These are phyloP conservation scores for Pythium guiyangense DNA, from an alignment of 352 stramenopile species.

Conservation along the genomic window DNA sequence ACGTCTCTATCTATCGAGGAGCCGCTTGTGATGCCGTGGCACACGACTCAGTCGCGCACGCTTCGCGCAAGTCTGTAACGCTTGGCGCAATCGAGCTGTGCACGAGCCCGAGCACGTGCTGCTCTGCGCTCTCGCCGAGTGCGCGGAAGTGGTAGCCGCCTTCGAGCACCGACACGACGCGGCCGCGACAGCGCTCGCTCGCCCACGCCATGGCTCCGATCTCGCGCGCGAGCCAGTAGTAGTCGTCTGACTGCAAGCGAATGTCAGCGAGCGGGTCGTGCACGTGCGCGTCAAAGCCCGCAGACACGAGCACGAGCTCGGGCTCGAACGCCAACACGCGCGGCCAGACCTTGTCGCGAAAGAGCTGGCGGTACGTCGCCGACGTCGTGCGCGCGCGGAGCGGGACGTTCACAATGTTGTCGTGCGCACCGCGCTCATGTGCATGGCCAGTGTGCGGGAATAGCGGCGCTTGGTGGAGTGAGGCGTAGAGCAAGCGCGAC, in stretches of 20 bases:
- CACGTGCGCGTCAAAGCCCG: constrained; percentile 80
- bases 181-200: constrained; percentile 28
- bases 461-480: constrained; percentile 47
- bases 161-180: constrained; percentile 52
- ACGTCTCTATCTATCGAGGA: too few relatives aligned
- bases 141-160: constrained; percentile 48
- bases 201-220: constrained; percentile 33
- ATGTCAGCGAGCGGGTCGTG: constrained; percentile 46
- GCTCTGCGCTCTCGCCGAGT: constrained; percentile 42
- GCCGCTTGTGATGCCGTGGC: not conserved
- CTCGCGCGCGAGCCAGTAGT: constrained; percentile 53
- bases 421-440: constrained; percentile 25
- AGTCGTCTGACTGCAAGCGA: constrained; percentile 35
- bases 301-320: constrained; percentile 78
- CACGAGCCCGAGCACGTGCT: constrained; percentile 40
- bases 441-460: constrained; percentile 41
- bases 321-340: constrained; percentile 56
- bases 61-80: too few relatives aligned
- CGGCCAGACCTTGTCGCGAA: constrained; percentile 25
- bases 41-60: not conserved
- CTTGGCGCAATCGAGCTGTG: constrained; percentile 18
- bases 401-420: constrained; percentile 46
- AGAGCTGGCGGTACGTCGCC: constrained; percentile 31
- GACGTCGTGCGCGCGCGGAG: constrained; percentile 28
- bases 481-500: constrained; percentile 40